Evolutionary conservation across 768 basidiomycete genomes (phyloP), one percentile per base, ranked within the genome.

Genomic region (Hemileccinum rubropunctum): DNA sequence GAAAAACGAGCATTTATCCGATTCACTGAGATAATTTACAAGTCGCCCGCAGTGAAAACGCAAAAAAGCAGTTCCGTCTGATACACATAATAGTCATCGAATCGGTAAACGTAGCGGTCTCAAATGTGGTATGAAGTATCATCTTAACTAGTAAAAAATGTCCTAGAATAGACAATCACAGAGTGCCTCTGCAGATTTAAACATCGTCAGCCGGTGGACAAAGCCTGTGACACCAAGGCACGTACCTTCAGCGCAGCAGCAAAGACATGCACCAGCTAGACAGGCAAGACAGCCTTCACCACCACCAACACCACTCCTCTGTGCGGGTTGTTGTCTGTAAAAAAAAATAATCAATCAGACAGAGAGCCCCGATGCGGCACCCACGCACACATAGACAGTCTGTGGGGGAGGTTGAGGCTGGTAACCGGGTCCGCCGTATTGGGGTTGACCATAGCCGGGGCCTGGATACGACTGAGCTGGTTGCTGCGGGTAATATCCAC

Each of bases 331-430:
- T 64, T 75, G 76, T 42, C 75, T 77, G 41, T 13, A 20, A 15
- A 37, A 47, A 47, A 18, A 40, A n/a, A 48, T 26, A 9, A 8
- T 62, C 10, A 59, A 46, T 21, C 42, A 18, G 23, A 36, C 18
- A 36, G 1, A 6, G 4, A 11, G 9, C 4, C 7, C n/a, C 33
- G 30, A 36, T 33, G 14, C 4, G 17, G 8, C 30, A 5, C 5
- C 15, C 32, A 76, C 87, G 57, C 62, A 90, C 88, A 90, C 86
- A 62, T 88, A 87, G 45, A 91, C 83, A 0, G 85, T 83, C 65
- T 91, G 88, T 15, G 90, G 89, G n/a, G 82, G 83, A 15, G 82
- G 84, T 55, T 85, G 80, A 14, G 80, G 79, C 46, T 79, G 76
- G 56, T 78, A 79, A 3, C 63, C 66, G 12, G 50, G 60, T 10